A percentile compares a stretch with the other conserved stretches of the same genome.
These are phyloP conservation scores for Piper betle DNA, from an alignment of 164 flowering plant species.

Conservation along the genomic window DNA sequence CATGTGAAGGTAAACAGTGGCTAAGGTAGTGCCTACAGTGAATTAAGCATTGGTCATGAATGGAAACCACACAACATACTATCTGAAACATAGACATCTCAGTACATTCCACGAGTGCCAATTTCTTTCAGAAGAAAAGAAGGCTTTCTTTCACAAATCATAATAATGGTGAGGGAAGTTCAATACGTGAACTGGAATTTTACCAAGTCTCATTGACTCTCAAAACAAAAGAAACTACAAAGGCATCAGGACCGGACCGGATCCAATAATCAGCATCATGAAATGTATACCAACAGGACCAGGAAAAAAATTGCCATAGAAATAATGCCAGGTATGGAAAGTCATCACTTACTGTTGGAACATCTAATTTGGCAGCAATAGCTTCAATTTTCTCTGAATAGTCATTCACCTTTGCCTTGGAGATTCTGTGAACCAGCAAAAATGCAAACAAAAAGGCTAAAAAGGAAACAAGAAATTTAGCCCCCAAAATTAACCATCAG, in stretches of 20 bases:
- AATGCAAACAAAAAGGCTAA: background rate
- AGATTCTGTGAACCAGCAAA: conserved; percentile 27
- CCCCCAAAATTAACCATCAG: background rate
- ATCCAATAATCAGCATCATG: background rate
- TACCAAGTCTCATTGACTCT: too few relatives aligned
- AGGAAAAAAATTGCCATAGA: background rate
- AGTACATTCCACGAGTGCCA: too few relatives aligned
- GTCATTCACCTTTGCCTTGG: conserved; percentile 65
- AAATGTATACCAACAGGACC: background rate
- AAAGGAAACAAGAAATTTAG: background rate
- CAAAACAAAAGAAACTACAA: too few relatives aligned
- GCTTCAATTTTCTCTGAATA: conserved; percentile 89
- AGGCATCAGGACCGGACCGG: too few relatives aligned
- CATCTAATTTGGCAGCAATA: conserved; percentile 55
- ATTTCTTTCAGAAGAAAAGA: too few relatives aligned
- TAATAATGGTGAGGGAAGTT: too few relatives aligned
- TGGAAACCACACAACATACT: background rate
- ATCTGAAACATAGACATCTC: too few relatives aligned
- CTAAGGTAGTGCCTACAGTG: background rate
- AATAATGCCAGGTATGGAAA: background rate
- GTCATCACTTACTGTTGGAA: conserved; percentile 29
- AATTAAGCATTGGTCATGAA: background rate
- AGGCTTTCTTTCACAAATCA: too few relatives aligned
- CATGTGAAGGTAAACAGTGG: background rate
- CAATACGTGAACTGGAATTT: too few relatives aligned